Evolutionary conservation across 208 protist genomes (phyloP), one percentile per base, ranked within the genome.

Genomic region (Trypanosoma caninum): DNA sequence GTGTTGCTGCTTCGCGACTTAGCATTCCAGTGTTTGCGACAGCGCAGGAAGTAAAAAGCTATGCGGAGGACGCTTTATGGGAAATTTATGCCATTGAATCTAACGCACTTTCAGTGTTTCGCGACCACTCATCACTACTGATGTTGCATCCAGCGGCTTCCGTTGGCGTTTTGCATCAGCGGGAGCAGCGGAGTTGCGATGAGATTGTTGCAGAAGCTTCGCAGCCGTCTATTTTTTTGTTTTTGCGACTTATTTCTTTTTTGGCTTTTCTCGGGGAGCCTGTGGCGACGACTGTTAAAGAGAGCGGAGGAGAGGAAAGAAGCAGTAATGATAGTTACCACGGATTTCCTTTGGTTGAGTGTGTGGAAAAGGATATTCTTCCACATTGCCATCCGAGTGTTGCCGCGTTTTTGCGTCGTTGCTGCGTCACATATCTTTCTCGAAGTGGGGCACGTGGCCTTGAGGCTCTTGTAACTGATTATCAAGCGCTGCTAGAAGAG

Each of bases 361-460:
- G 62, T 42, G 53, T 73, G 4, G 53, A 56, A 28, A 42, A 60
- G 27, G 72, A 72, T 42, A 57, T 78, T 11, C 41, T 76, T 14
- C 72, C 69, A 25, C 52, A 72, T 23, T 74, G 67, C 18, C 67
- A 73, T 48, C 55, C 57, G 22, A 70, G 56, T 28, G 56, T 82
- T 14, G 63, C 47, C 9, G 33, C 61, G 25, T 61, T 50, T 2
- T 31, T 78, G 38, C 69, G 65, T 25, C 54, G 65, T 28, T 53
- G 59, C 27, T 54, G 59, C 6, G 67, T 76, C 18, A 69, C 69
- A 16, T 71, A 60, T 48, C 41, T 86, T 30, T 72, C 74, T 8
- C 63, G 65, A 50, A 86, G 82, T 44, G 78, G 74, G 10, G 16
- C 47, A 22, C 28, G 41, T 5, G 81, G 74, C 4, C 71, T 80